Evolutionary conservation across 768 basidiomycete genomes (phyloP).

Genomic region (Pisolithus sp.): DNA sequence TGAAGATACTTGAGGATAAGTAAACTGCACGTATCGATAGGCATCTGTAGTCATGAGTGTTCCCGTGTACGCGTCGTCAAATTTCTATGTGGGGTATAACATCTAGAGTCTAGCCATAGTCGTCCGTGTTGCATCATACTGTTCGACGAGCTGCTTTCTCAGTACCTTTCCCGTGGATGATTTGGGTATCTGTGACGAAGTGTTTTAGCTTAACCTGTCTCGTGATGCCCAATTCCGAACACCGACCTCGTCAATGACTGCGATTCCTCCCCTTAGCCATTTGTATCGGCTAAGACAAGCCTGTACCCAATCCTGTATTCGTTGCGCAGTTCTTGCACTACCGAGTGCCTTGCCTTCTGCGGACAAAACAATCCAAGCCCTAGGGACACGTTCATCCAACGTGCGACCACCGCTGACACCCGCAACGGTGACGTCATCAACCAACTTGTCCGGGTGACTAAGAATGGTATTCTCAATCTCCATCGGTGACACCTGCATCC

Average conservation of each 20-base stretch:
- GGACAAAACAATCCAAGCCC: conserved; percentile 74
- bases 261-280: conserved; percentile 69
- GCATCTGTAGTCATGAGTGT: too few relatives aligned
- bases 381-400: conserved; percentile 65
- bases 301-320: conserved; percentile 55
- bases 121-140: conserved; percentile 36
- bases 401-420: conserved; percentile 70
- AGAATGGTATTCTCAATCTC: conserved; percentile 69
- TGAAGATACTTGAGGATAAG: too few relatives aligned
- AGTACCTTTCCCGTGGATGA: conserved; percentile 68
- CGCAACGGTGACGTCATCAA: conserved; percentile 63
- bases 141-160: conserved; percentile 54
- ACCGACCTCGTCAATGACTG: conserved; percentile 55
- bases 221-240: neutral
- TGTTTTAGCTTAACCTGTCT: neutral
- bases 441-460: conserved; percentile 52
- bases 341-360: conserved; percentile 46
- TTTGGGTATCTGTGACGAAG: conserved; percentile 55
- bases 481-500: conserved; percentile 71
- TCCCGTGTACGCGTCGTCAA: too few relatives aligned
- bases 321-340: conserved; percentile 31
- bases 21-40: too few relatives aligned
- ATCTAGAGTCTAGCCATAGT: conserved; percentile 20
- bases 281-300: conserved; percentile 68
- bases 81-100: neutral